A percentile compares a stretch with the other conserved stretches of the same genome.
Evolutionary conservation across 2,329 filamentous ascomycete species (phyloP).

Genomic region (Aspergillus calidoustus): DNA sequence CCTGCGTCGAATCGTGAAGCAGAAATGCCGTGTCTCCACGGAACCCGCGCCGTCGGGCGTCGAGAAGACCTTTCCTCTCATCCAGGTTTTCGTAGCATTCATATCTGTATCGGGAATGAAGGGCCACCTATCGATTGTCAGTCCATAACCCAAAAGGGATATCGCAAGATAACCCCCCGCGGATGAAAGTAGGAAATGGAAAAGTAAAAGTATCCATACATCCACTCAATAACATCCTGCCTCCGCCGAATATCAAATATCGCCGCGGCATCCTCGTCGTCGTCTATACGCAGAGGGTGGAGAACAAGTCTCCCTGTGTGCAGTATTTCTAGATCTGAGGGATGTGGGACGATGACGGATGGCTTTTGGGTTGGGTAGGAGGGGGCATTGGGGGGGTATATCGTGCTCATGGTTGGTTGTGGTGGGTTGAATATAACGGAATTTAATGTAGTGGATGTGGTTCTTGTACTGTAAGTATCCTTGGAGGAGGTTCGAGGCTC

Average conservation of each 20-base stretch:
- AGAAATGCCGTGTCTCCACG: background rate
- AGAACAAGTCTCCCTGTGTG: slow-evolving; percentile 4
- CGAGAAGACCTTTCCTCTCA: slow-evolving; percentile 3
- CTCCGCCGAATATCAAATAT: background rate
- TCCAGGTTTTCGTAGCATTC: background rate
- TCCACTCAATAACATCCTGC: slow-evolving; percentile 2
- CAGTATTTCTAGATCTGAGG: background rate
- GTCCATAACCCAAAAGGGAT: background rate
- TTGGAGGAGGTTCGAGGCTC: no score
- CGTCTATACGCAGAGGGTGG: background rate
- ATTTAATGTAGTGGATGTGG: no score
- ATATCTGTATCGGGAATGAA: background rate
- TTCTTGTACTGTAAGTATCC: no score
- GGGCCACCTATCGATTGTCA: background rate
- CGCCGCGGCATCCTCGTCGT: background rate
- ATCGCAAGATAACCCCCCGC: no score
- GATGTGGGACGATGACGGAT: background rate
- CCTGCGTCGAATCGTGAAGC: background rate
- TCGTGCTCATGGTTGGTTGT: background rate
- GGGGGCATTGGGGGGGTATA: background rate
- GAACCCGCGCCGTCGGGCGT: slow-evolving; percentile 1
- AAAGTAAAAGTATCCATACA: background rate
- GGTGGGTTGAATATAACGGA: no score
- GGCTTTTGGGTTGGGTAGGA: background rate
- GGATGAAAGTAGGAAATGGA: background rate